These are phyloP conservation scores for Linum trigynum DNA, from an alignment of 345 rosid species.

Conservation along the genomic window DNA sequence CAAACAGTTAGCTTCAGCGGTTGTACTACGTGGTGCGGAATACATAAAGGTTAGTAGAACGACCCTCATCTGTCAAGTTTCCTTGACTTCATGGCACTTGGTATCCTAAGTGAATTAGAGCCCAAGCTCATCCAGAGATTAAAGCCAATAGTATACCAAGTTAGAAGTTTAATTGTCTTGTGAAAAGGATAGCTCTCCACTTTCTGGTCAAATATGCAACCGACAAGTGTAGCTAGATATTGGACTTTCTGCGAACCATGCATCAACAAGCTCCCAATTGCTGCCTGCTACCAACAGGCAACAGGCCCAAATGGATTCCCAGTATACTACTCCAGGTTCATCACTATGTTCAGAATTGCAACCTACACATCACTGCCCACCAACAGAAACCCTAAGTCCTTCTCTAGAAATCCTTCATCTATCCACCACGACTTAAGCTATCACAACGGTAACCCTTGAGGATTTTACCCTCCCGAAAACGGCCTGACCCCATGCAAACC, in stretches of 20 bases:
- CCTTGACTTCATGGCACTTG: background rate
- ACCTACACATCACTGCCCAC: too few relatives aligned
- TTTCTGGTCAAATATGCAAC: background rate
- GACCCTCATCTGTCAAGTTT: too few relatives aligned
- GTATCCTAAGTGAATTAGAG: background rate
- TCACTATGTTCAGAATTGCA: background rate
- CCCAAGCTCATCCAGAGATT: background rate
- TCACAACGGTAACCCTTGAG: too few relatives aligned
- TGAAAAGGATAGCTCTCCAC: background rate
- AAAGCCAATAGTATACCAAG: too few relatives aligned
- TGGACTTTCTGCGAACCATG: background rate
- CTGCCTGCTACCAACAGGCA: too few relatives aligned
- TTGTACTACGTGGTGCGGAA: too few relatives aligned
- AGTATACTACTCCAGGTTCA: background rate
- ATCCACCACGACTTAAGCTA: background rate
- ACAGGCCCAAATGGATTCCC: background rate
- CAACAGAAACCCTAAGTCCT: background rate
- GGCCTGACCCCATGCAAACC: too few relatives aligned
- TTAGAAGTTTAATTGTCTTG: too few relatives aligned
- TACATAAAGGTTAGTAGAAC: too few relatives aligned
- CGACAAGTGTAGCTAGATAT: background rate
- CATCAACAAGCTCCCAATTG: too few relatives aligned
- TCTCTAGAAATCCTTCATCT: background rate
- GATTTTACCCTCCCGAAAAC: too few relatives aligned
- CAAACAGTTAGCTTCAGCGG: background rate